Conservation (phyloP, 345 rosid genomes). For the Corchorus capsularis region DNA sequence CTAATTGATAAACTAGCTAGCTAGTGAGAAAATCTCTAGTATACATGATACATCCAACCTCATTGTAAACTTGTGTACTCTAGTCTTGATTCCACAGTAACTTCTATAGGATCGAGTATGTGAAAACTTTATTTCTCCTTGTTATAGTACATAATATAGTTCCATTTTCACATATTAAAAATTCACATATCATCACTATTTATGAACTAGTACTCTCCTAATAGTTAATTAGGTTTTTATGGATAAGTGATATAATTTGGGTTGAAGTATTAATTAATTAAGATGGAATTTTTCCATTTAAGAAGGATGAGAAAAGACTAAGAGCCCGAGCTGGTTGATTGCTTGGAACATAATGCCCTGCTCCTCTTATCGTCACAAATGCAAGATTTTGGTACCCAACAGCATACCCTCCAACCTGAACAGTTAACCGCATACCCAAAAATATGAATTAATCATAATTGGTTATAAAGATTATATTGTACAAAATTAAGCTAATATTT, state of each 20-base stretch:
- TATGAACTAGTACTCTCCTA: not conserved
- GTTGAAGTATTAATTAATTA: not conserved
- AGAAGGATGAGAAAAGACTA: constrained; percentile 22
- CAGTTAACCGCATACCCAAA: not conserved
- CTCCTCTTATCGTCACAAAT: constrained; percentile 26
- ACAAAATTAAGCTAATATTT: not conserved
- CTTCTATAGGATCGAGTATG: no score
- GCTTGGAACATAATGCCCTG: constrained; percentile 34
- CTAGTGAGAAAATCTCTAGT: not conserved
- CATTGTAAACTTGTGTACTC: no score
- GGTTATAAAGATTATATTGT: not conserved
- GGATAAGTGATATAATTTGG: no score
- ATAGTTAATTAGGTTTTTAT: not conserved
- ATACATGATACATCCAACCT: not conserved
- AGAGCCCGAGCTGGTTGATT: constrained; percentile 29
- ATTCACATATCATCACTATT: not conserved
- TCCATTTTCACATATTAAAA: not conserved
- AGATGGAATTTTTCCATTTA: constrained; percentile 25
- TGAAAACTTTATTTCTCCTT: not conserved
- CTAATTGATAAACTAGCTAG: not conserved
- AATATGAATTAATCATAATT: not conserved
- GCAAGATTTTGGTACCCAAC: constrained; percentile 26
- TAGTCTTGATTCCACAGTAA: no score
- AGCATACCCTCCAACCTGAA: constrained; percentile 28
- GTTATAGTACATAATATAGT: not conserved